These are phyloP conservation scores for Phytophthora hybrid DNA, from an alignment of 352 stramenopile species.

Conservation along the genomic window DNA sequence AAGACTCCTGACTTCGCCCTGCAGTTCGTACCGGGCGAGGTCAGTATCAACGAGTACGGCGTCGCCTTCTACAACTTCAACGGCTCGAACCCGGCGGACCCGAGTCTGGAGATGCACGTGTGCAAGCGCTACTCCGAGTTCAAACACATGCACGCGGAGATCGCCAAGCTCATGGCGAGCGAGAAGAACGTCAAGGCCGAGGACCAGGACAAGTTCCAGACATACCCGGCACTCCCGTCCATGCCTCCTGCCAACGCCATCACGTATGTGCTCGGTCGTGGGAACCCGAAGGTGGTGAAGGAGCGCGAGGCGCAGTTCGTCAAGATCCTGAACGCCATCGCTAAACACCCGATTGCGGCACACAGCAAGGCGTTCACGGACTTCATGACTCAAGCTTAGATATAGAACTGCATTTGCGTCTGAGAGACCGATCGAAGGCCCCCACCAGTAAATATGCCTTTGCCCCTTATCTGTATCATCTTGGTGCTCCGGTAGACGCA, in stretches of 20 bases:
- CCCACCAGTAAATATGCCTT: slow-evolving; percentile 11
- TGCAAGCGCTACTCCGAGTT: slow-evolving; percentile 85
- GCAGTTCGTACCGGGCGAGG: slow-evolving; percentile 51
- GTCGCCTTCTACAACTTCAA: slow-evolving; percentile 75
- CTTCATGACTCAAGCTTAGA: slow-evolving; percentile 39
- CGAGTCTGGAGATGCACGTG: slow-evolving; percentile 53
- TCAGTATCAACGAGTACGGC: slow-evolving; percentile 59
- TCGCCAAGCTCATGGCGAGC: slow-evolving; percentile 65
- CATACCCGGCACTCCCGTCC: slow-evolving; percentile 65
- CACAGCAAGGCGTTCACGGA: slow-evolving; percentile 56
- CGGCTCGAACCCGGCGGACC: slow-evolving; percentile 49
- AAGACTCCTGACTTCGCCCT: slow-evolving; percentile 33
- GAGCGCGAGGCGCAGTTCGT: slow-evolving; percentile 68
- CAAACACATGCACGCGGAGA: slow-evolving; percentile 62
- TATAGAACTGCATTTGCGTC: neutral
- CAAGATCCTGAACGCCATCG: slow-evolving; percentile 73
- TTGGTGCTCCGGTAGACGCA: neutral
- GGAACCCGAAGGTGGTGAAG: slow-evolving; percentile 61
- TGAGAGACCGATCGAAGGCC: slow-evolving; percentile 17
- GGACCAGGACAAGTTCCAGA: slow-evolving; percentile 62
- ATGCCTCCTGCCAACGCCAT: slow-evolving; percentile 54
- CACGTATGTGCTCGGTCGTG: slow-evolving; percentile 56
- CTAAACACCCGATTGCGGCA: slow-evolving; percentile 56
- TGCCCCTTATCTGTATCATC: neutral
- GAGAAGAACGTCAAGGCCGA: slow-evolving; percentile 56